Evolutionary conservation across 176 grass and related monocot genomes (phyloP), one percentile per base, ranked within the genome.

Genomic region (Aegilops tauschii): DNA sequence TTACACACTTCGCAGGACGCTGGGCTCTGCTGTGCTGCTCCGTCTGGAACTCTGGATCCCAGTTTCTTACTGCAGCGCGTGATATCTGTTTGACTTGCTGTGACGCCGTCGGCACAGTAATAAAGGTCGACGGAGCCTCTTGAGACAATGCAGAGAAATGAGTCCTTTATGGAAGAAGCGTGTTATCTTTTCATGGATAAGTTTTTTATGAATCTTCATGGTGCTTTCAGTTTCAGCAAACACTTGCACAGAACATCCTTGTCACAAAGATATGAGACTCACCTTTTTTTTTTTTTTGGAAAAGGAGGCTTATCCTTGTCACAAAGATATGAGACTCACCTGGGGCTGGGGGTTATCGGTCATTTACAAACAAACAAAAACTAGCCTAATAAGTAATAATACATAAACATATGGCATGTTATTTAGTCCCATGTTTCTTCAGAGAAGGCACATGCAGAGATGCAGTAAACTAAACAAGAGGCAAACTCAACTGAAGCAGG

Each of bases 61-160:
- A 10, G 69, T 91, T 80, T 80, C 80, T 52, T 80, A 80, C 36
- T 76, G 27, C 73, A 16, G n/a, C 23, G 20, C 5, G 6, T 59
- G 35, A 65, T 68, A 76, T 87, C 28, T 5, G 25, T 84, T 80
- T 87, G 81, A 91, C 76, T 76, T 76, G 21, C 61, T 9, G 42
- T 23, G 72, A 82, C 45, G 37, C 54, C 40, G 14, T 44, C 84
- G 54, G 54, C 31, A 31, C 37, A 21, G 37, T 16, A 44, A 21
- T 59, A 59, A 59, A 44, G 23, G 16, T 62, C 37, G 68, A 62
- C 61, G 47, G 47, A 71, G 18, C n/a, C 23, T 64, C 29, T 77
- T 47, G 7, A 82, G 28, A 70, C 11, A 4, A 40, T 25, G 78
- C 16, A 77, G 71, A 28, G 23, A 65, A 35, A 17, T 61, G 36